Conservation (phyloP, 1,284 basidiomycete genomes). For the Apiotrichum laibachii region DNA sequence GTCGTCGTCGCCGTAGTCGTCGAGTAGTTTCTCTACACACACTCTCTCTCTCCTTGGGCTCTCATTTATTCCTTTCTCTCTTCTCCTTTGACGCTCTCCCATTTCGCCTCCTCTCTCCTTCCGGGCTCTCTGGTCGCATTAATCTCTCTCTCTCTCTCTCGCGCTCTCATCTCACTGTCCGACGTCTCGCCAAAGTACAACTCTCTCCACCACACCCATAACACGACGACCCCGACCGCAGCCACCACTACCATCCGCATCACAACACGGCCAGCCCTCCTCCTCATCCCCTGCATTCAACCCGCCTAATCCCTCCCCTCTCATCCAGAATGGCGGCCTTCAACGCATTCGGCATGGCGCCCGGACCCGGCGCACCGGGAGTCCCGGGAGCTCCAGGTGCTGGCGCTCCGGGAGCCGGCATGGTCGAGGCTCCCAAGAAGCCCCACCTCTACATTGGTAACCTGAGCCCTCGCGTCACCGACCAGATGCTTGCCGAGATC, state of each 20-base stretch:
- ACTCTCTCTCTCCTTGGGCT: constrained; percentile 9
- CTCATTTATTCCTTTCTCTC: neutral
- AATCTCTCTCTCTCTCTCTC: neutral
- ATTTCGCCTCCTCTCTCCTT: constrained; percentile 8
- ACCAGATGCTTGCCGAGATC: constrained; percentile 80
- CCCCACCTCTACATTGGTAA: constrained; percentile 98
- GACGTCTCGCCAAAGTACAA: neutral
- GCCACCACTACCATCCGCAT: neutral
- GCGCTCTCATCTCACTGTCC: constrained; percentile 9
- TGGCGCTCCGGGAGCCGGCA: neutral
- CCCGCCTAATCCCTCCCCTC: no score
- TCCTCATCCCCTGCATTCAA: no score
- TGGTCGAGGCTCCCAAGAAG: constrained; percentile 45
- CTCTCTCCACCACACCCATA: neutral
- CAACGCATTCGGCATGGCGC: constrained; percentile 6
- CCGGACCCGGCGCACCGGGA: neutral
- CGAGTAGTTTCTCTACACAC: neutral
- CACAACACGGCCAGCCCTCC: no score
- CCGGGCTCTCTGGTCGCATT: constrained; percentile 10
- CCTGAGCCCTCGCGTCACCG: constrained; percentile 79
- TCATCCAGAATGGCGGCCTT: constrained; percentile 2
- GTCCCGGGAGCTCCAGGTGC: neutral
- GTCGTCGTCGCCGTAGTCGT: constrained; percentile 9
- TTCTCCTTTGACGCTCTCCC: constrained; percentile 5
- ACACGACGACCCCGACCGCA: neutral